Conservation (phyloP, 1,284 basidiomycete genomes). For the Sanghuangporus weigelae region DNA sequence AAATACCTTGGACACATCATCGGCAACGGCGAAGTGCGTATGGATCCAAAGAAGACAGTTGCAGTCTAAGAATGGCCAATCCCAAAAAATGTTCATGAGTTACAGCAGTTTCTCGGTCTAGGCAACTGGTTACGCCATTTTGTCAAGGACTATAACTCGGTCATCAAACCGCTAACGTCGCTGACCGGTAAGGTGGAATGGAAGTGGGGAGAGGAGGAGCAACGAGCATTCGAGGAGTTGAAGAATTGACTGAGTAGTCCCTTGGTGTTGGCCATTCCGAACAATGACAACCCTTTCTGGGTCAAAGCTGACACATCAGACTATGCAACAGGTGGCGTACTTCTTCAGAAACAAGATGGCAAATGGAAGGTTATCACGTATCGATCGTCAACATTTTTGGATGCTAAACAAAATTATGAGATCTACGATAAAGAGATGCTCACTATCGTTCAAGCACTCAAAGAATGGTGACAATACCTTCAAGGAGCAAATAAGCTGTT, state of each 20-base stretch:
- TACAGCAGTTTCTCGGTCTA: slow-evolving; percentile 22
- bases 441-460: slow-evolving; percentile 22
- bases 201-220: not conserved
- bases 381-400: slow-evolving; percentile 22
- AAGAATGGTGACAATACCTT: slow-evolving; percentile 3
- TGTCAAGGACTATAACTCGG: slow-evolving; percentile 7
- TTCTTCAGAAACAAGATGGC: not conserved
- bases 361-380: slow-evolving; percentile 17
- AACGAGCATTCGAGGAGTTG: not conserved
- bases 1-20: not conserved
- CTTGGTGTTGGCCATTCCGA: not conserved
- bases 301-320: not conserved
- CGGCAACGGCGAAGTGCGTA: not conserved
- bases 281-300: not conserved
- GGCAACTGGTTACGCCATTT: slow-evolving; percentile 22
- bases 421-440: slow-evolving; percentile 36
- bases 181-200: not conserved
- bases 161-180: not conserved
- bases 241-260: not conserved
- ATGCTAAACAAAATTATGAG: slow-evolving; percentile 31
- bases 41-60: slow-evolving; percentile 21
- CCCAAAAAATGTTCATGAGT: slow-evolving; percentile 18
- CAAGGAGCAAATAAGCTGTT: not conserved
- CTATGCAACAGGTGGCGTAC: not conserved
- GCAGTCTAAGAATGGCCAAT: slow-evolving; percentile 22